These are phyloP conservation scores for Nissolia schottii DNA, from an alignment of 306 rosid genomes.

Conservation along the genomic window DNA sequence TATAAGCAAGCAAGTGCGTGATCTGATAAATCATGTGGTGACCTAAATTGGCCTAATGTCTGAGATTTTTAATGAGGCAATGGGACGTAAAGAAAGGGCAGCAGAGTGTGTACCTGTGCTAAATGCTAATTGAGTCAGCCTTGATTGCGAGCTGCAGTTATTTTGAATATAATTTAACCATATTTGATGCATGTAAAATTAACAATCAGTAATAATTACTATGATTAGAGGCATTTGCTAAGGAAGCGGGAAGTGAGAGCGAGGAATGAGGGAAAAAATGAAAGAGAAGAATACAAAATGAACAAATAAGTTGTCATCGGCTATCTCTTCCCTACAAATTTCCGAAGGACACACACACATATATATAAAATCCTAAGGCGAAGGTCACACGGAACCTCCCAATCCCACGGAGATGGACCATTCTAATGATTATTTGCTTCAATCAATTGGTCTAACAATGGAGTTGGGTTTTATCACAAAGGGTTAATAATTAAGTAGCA, in stretches of 20 bases:
- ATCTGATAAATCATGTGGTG: not conserved
- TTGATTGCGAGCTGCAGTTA: no score
- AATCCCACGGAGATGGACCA: no score
- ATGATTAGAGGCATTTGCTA: not conserved
- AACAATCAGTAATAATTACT: not conserved
- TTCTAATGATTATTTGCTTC: no score
- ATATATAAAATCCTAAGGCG: no score
- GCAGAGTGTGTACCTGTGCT: not conserved
- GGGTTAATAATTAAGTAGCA: no score
- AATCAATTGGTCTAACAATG: no score
- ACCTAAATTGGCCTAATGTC: not conserved
- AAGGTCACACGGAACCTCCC: no score
- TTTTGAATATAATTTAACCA: not conserved
- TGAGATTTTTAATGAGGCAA: not conserved
- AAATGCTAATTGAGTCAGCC: not conserved
- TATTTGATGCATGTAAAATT: not conserved
- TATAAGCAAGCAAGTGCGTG: not conserved
- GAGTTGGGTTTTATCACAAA: no score
- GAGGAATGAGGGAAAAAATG: not conserved
- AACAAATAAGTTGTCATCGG: no score
- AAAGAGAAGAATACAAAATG: not conserved
- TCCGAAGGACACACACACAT: no score
- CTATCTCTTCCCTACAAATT: no score
- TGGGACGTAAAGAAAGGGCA: not conserved
- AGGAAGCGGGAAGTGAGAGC: not conserved